Base-by-base conservation (phyloP, 1,284 basidiomycete genomes). In the Pseudozyma tsukubaensis region DNA sequence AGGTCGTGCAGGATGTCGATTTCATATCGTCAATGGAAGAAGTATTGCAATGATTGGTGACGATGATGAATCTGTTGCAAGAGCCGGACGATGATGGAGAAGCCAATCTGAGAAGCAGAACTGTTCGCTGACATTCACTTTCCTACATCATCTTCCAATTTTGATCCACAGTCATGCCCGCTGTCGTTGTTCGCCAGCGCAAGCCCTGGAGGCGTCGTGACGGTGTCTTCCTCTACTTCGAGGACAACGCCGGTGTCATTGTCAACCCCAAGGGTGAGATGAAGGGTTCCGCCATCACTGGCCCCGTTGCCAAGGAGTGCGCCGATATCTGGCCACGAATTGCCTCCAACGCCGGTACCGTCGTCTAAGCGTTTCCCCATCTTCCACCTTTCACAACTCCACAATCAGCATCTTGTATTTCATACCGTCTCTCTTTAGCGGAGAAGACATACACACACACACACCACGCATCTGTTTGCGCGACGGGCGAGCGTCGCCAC, bases 301-400 rank as follows among this genome's bases (percentile, higher is more conserved):
- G 96, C 78, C 97, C 96, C 52, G 93, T 95, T 67, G 94, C 92
- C 87, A 96, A 94, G 89, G 93, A 94, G 92, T 94, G 93, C 85
- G 94, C 95, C 85, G 96, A 99, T 89, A 89, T 99, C 76, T 99
- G 97, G 96, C 96, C 96, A 78, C 94, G 96, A 94, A 98, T 99
- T 62, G 85, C 85, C 69, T 94, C 94, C 79, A 98, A 98, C 88
- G 94, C 95, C 76, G 94, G 95, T 85, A 98, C 95, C 76, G 96
- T 99, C 86, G 96, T 98, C 79, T 89, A 88, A 88, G 70, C 56
- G 49, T 45, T 10, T 43, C 21, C 11, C 37, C 43, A 43, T 32
- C 18, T 50, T 45, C 18, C 18, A 21, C n/a, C 40, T 14, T 47
- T 44, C 19, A 19, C 36, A 24, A 37, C 16, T 29, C 21, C 11